These are phyloP conservation scores for Haplosporangium sp. DNA, from an alignment of 371 early-diverging fungal genomes.

Conservation along the genomic window DNA sequence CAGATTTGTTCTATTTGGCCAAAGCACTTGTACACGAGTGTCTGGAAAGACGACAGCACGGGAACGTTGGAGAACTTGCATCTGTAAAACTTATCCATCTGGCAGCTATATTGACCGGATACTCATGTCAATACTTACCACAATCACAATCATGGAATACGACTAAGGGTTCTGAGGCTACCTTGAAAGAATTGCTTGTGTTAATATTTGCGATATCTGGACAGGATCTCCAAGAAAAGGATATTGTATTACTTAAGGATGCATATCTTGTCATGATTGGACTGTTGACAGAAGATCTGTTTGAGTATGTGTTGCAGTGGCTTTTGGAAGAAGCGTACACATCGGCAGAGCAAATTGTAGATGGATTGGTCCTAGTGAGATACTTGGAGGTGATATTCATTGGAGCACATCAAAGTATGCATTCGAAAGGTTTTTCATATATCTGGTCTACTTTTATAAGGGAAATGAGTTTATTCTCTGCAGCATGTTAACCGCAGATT, in stretches of 20 bases:
- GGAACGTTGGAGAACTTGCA: neutral
- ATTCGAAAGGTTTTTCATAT: neutral
- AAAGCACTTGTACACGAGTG: constrained; percentile 7
- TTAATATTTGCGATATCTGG: constrained; percentile 26
- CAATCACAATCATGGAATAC: constrained; percentile 15
- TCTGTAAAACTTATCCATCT: constrained; percentile 16
- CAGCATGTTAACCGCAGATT: neutral
- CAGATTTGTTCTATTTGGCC: constrained; percentile 33
- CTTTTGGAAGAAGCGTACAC: constrained; percentile 31
- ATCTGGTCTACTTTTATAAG: too few species aligned
- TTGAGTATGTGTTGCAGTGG: constrained; percentile 39
- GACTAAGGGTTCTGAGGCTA: neutral
- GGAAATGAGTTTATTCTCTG: neutral
- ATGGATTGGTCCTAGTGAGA: constrained; percentile 40
- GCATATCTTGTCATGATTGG: constrained; percentile 36
- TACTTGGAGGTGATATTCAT: constrained; percentile 42
- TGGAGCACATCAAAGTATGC: constrained; percentile 55
- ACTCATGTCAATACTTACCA: constrained; percentile 47
- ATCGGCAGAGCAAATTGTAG: constrained; percentile 41
- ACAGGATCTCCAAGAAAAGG: constrained; percentile 14
- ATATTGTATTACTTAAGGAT: constrained; percentile 27
- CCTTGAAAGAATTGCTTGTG: constrained; percentile 19
- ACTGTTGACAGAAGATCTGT: constrained; percentile 27
- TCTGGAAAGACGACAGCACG: neutral
- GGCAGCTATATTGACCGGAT: constrained; percentile 31